Evolutionary conservation across 768 basidiomycete species (phyloP).

Genomic region (Termitomyces sp.): DNA sequence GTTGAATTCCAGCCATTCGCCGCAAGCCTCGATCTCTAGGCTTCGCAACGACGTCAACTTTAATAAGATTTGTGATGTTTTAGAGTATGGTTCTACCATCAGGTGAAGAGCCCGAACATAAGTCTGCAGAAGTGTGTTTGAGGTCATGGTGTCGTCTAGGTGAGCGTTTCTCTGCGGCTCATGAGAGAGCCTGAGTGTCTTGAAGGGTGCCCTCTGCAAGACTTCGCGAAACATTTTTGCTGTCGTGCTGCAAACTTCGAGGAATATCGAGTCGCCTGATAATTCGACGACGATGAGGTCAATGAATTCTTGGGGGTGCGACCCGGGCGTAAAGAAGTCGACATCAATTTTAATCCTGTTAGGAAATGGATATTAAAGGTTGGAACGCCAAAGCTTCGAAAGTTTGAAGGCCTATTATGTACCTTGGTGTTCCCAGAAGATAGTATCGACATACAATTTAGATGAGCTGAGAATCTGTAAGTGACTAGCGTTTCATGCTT

Average conservation of each 20-base stretch:
- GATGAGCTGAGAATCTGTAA: not conserved
- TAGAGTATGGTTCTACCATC: not conserved
- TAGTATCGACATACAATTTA: not conserved
- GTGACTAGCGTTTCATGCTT: no score
- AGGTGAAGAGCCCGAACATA: constrained; percentile 2
- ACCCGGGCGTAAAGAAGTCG: not conserved
- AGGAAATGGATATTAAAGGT: not conserved
- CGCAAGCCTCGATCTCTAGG: not conserved
- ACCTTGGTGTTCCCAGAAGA: not conserved
- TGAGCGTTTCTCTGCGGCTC: not conserved
- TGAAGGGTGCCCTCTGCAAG: constrained; percentile 6
- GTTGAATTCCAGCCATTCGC: not conserved
- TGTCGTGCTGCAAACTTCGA: constrained; percentile 4
- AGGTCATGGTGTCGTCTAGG: not conserved
- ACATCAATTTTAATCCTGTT: not conserved
- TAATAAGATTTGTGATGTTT: not conserved
- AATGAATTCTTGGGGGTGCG: constrained; percentile 4
- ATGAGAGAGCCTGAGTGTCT: not conserved
- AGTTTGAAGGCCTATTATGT: not conserved
- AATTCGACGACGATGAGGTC: constrained; percentile 4
- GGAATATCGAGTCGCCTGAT: constrained; percentile 6
- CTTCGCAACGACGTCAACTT: not conserved
- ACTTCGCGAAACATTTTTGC: not conserved
- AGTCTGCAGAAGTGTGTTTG: not conserved
- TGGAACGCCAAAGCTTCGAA: no score